These are phyloP conservation scores for Choricystis sp. DNA, from an alignment of 139 green algal genomes.

Conservation along the genomic window DNA sequence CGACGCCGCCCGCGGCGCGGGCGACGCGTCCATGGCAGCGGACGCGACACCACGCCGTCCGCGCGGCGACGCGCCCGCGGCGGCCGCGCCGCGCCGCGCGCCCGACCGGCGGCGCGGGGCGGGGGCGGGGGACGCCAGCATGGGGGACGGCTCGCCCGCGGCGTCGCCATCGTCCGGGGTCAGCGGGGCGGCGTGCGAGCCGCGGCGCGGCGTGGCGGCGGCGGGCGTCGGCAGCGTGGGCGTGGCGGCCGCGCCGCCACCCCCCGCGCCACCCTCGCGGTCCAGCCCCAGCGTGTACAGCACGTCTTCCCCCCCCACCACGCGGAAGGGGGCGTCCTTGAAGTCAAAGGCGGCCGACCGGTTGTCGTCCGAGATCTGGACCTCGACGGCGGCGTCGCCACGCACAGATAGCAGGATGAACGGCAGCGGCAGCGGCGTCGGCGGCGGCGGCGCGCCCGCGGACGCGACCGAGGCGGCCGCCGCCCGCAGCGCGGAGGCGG, in stretches of 20 bases:
- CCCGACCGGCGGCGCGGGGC: no score
- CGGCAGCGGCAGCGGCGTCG: slow-evolving; percentile 58
- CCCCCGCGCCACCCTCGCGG: background rate
- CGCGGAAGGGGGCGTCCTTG: slow-evolving; percentile 48
- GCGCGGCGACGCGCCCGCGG: no score
- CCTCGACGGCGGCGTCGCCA: background rate
- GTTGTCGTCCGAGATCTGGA: background rate
- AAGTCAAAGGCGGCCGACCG: background rate
- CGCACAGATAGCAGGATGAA: slow-evolving; percentile 75
- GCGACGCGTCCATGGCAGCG: background rate
- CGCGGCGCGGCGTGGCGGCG: background rate
- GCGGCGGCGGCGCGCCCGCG: slow-evolving; percentile 1
- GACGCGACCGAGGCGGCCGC: background rate
- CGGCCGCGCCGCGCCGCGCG: no score
- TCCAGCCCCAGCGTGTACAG: slow-evolving; percentile 38
- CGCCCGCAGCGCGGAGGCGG: background rate
- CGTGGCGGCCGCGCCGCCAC: background rate
- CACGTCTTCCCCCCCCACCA: slow-evolving; percentile 69
- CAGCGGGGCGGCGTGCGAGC: background rate
- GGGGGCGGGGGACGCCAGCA: background rate
- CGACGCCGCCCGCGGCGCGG: no score
- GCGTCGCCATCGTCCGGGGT: background rate
- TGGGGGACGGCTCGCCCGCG: no score
- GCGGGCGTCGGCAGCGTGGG: background rate
- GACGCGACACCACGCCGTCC: no score